Percentiles rank a stretch among this genome's conserved stretches.
Evolutionary conservation across 169 alveolate genomes (phyloP).

Genomic region (Besnoitia besnoiti): DNA sequence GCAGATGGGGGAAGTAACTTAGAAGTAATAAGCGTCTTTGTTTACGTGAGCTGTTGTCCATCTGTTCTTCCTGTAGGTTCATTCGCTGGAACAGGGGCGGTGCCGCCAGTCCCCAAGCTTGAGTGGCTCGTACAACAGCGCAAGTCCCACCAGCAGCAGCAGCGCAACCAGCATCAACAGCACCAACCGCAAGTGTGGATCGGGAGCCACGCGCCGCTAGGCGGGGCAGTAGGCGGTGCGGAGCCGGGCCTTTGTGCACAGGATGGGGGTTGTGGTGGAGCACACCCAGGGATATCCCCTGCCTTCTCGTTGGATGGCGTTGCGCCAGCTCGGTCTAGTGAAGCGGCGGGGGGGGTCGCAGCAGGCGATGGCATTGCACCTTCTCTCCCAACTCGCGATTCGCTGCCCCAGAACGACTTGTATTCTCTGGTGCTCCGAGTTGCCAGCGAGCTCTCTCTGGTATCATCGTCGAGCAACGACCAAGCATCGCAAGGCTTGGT

Average conservation of each 20-base stretch:
- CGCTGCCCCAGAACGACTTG: neutral
- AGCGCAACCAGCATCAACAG: neutral
- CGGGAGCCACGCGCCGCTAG: neutral
- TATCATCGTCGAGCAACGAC: neutral
- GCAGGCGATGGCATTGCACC: neutral
- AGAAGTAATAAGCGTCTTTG: too few relatives aligned
- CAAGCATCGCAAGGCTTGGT: neutral
- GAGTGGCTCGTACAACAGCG: conserved; percentile 34
- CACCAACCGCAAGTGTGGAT: neutral
- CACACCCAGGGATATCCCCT: neutral
- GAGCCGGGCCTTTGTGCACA: neutral
- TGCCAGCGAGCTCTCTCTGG: conserved; percentile 2
- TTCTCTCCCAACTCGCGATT: neutral
- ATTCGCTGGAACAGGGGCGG: neutral
- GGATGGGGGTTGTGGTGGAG: neutral
- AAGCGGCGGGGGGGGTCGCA: neutral
- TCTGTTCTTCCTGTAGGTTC: too few relatives aligned
- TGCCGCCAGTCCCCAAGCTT: neutral
- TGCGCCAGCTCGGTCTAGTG: neutral
- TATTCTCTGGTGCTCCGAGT: neutral
- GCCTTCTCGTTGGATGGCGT: neutral
- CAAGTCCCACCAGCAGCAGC: neutral
- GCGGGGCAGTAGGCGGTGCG: neutral
- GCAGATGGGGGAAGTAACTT: too few relatives aligned
- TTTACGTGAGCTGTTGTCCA: too few relatives aligned